Percentiles rank a stretch among this genome's conserved stretches.
phyloP scores from a whole-genome alignment of 805 yeast species.

The Ogataea chonburiensis region DNA sequence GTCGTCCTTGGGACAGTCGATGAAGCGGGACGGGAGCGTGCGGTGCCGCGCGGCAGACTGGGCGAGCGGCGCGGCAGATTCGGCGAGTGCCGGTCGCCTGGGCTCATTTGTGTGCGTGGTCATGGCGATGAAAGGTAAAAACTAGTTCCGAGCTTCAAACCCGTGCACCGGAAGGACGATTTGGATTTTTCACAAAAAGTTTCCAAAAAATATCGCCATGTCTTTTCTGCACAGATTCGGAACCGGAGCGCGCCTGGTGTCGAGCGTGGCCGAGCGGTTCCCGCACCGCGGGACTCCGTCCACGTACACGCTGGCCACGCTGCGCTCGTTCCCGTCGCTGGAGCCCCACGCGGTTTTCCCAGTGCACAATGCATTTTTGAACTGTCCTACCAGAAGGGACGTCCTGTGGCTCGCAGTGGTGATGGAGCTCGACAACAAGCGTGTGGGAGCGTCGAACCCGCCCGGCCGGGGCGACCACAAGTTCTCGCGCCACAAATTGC shows the following conservation, averaged over 20 bases:
- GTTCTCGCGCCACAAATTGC: constrained; percentile 76
- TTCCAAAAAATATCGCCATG: constrained; percentile 5
- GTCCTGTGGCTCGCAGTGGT: constrained; percentile 92
- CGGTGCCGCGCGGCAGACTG: constrained; percentile 1
- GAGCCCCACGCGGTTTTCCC: constrained; percentile 82
- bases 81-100: constrained; percentile 14
- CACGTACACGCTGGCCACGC: constrained; percentile 68
- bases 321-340: constrained; percentile 84
- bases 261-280: constrained; percentile 14
- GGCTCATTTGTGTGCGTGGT: constrained; percentile 5
- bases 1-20: constrained; percentile 67
- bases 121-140: constrained; percentile 1
- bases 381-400: constrained; percentile 82
- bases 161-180: constrained; percentile 6
- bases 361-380: constrained; percentile 67
- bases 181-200: neutral
- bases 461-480: constrained; percentile 85
- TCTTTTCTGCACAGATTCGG: constrained; percentile 2
- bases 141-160: neutral
- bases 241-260: constrained; percentile 1
- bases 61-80: constrained; percentile 4
- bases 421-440: constrained; percentile 81
- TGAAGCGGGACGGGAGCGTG: constrained; percentile 51
- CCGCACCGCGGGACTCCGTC: constrained; percentile 50
- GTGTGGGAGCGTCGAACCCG: constrained; percentile 88